These are phyloP conservation scores for Naganishia antarctica DNA, from an alignment of 768 basidiomycete species.

Conservation along the genomic window DNA sequence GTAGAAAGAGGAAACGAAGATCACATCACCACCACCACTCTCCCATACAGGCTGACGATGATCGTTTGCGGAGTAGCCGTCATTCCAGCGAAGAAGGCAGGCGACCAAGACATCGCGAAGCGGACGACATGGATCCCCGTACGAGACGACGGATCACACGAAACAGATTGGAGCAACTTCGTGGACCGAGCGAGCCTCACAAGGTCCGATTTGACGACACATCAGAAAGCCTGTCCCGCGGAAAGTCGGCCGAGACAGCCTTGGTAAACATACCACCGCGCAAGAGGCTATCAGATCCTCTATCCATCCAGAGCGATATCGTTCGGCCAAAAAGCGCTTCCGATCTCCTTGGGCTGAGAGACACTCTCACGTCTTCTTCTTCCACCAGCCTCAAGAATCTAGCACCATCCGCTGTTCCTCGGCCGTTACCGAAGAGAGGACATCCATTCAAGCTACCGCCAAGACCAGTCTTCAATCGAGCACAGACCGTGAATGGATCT, in stretches of 20 bases:
- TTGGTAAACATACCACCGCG: background rate
- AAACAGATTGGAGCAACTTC: conserved; percentile 4
- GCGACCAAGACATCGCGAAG: background rate
- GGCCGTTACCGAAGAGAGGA: background rate
- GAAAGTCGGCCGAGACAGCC: background rate
- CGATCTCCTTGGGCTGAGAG: conserved; percentile 38
- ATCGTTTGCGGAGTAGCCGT: background rate
- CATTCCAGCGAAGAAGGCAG: conserved; percentile 2
- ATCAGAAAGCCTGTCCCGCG: background rate
- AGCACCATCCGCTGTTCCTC: background rate
- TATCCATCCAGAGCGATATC: background rate
- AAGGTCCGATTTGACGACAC: conserved; percentile 10
- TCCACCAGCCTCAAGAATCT: conserved; percentile 10
- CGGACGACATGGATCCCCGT: background rate
- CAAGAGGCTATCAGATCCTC: background rate
- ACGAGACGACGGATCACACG: background rate
- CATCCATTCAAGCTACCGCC: conserved; percentile 19
- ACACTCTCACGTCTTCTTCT: conserved; percentile 7
- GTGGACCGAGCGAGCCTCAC: background rate
- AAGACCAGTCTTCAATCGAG: background rate
- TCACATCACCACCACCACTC: conserved; percentile 2
- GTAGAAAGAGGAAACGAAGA: conserved; percentile 15
- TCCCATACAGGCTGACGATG: background rate
- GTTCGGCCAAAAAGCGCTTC: conserved; percentile 42
- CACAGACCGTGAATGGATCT: background rate